A percentile compares a stretch with the other conserved stretches of the same genome.
phyloP scores from a whole-genome alignment of 1,284 basidiomycete genomes.

The Ceratobasidium sp. region DNA sequence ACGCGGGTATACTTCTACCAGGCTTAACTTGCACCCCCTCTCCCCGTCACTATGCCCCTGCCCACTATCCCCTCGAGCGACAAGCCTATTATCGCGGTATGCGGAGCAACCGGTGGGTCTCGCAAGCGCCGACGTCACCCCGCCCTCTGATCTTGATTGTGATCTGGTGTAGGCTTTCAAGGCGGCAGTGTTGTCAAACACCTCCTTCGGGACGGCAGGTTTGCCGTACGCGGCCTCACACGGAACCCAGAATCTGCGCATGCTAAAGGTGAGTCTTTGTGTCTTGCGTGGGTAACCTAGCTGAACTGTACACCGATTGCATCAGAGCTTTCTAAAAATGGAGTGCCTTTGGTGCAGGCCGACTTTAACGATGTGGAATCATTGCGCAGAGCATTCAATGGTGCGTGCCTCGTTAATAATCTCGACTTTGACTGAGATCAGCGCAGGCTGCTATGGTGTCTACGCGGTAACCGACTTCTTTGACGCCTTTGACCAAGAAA shows the following conservation, averaged over 20 bases:
- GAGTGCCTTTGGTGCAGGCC: slow-evolving; percentile 37
- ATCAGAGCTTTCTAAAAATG: slow-evolving; percentile 28
- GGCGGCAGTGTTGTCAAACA: slow-evolving; percentile 43
- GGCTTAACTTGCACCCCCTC: not conserved
- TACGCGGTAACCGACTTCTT: slow-evolving; percentile 59
- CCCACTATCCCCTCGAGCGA: not conserved
- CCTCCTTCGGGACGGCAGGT: slow-evolving; percentile 42
- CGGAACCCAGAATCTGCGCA: slow-evolving; percentile 43
- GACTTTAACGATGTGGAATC: slow-evolving; percentile 45
- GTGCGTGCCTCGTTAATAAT: slow-evolving; percentile 46
- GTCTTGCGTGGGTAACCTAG: not conserved
- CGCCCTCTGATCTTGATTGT: not conserved
- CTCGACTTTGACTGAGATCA: not conserved
- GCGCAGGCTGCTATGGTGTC: slow-evolving; percentile 55
- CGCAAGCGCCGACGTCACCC: not conserved
- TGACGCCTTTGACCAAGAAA: slow-evolving; percentile 52
- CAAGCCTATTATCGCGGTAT: slow-evolving; percentile 46
- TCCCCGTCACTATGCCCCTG: slow-evolving; percentile 14
- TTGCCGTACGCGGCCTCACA: slow-evolving; percentile 46
- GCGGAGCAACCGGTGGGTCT: slow-evolving; percentile 46
- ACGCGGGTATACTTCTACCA: not conserved
- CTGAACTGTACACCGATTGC: not conserved
- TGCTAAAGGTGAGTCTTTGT: slow-evolving; percentile 39
- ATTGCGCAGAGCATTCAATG: slow-evolving; percentile 52
- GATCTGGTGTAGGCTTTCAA: slow-evolving; percentile 39